Conservation (phyloP, 2,329 filamentous ascomycete species). For the Colletotrichum cuscutae region DNA sequence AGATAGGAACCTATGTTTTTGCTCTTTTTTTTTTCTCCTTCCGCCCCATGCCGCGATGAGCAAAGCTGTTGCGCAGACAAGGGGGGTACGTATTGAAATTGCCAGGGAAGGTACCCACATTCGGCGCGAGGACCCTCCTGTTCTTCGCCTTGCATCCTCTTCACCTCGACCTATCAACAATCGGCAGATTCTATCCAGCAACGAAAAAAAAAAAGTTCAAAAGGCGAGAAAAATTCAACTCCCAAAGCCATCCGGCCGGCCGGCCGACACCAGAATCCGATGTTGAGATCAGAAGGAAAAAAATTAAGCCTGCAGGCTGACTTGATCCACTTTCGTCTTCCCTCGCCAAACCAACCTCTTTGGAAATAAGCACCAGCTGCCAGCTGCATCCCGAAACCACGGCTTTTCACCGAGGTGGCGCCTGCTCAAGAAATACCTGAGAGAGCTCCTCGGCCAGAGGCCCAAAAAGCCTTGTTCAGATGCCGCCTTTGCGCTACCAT, state of each 20-base stretch:
- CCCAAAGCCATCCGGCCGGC: background rate
- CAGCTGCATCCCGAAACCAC: slow-evolving; percentile 27
- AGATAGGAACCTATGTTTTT: background rate
- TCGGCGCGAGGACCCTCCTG: slow-evolving; percentile 23
- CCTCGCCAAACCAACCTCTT: slow-evolving; percentile 22
- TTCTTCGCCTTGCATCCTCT: slow-evolving; percentile 10
- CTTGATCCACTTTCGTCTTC: slow-evolving; percentile 13
- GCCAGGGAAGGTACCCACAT: slow-evolving; percentile 27
- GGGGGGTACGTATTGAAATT: slow-evolving; percentile 13
- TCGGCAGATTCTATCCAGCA: slow-evolving; percentile 17
- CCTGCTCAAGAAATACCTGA: slow-evolving; percentile 4
- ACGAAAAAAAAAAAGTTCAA: background rate
- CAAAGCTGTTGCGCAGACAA: slow-evolving; percentile 9
- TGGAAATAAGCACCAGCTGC: slow-evolving; percentile 20
- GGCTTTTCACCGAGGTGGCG: slow-evolving; percentile 26
- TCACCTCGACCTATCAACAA: slow-evolving; percentile 30
- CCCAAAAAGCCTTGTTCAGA: slow-evolving; percentile 15
- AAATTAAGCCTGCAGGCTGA: background rate
- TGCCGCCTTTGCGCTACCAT: background rate
- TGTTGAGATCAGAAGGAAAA: background rate
- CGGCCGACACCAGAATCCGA: background rate
- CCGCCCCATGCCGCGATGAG: background rate
- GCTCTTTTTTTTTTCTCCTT: slow-evolving; percentile 1
- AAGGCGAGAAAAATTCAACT: background rate
- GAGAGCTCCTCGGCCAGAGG: background rate